Evolutionary conservation across 2,329 filamentous ascomycete species (phyloP).

Genomic region (Teratosphaeria viscida): DNA sequence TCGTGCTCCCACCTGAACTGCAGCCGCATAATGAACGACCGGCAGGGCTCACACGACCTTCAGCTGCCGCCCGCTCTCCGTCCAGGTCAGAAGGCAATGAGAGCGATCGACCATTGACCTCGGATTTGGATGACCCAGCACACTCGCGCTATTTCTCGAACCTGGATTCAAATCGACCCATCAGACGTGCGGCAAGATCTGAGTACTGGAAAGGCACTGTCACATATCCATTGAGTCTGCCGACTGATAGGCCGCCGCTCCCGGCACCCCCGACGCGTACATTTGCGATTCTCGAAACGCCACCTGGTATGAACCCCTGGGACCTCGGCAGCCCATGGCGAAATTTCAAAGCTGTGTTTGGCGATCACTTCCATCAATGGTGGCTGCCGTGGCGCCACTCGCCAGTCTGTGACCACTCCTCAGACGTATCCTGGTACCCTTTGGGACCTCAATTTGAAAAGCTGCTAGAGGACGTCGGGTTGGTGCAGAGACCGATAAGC

Average conservation of each 20-base stretch:
- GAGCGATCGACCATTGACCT: slow-evolving; percentile 18
- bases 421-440: slow-evolving; percentile 22
- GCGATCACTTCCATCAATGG: slow-evolving; percentile 62
- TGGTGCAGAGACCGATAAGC: slow-evolving; percentile 11
- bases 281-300: slow-evolving; percentile 69
- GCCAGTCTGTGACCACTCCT: slow-evolving; percentile 57
- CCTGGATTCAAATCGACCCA: slow-evolving; percentile 6
- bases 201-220: slow-evolving; percentile 36
- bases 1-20: slow-evolving; percentile 49
- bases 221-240: slow-evolving; percentile 47
- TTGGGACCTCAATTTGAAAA: slow-evolving; percentile 26
- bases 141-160: slow-evolving; percentile 22
- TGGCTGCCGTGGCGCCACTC: slow-evolving; percentile 64
- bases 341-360: slow-evolving; percentile 78
- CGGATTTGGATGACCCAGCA: slow-evolving; percentile 26
- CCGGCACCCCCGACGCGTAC: slow-evolving; percentile 37
- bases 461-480: slow-evolving; percentile 21
- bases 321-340: slow-evolving; percentile 52
- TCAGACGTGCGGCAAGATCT: slow-evolving; percentile 8
- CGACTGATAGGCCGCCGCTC: slow-evolving; percentile 24
- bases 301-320: slow-evolving; percentile 75
- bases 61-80: neutral
- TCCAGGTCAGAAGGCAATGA: slow-evolving; percentile 4
- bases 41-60: neutral
- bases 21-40: slow-evolving; percentile 7